These are phyloP conservation scores for Magnaporthales sp. DNA, from an alignment of 2,329 filamentous ascomycete genomes.

Conservation along the genomic window DNA sequence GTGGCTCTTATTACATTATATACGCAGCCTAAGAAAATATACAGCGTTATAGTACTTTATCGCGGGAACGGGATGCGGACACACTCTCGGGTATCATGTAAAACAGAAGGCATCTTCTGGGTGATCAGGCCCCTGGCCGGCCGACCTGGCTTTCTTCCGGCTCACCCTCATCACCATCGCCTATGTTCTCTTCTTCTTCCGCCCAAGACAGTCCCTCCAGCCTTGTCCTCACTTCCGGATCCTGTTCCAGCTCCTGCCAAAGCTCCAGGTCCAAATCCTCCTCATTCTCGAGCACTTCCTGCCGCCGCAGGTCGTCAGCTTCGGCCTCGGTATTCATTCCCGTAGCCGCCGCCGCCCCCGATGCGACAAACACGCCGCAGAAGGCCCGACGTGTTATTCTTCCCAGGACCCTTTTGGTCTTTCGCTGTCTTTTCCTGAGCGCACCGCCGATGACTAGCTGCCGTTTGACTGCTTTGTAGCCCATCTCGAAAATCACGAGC, in stretches of 20 bases:
- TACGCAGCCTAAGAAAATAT: neutral
- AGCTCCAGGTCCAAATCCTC: constrained; percentile 42
- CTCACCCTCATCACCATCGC: neutral
- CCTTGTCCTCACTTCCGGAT: constrained; percentile 32
- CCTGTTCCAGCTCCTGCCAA: constrained; percentile 51
- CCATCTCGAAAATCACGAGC: constrained; percentile 55
- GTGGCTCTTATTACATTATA: neutral
- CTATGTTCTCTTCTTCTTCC: constrained; percentile 15
- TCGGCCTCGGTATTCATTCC: constrained; percentile 16
- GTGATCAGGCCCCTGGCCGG: neutral
- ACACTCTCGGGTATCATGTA: neutral
- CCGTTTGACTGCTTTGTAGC: constrained; percentile 38
- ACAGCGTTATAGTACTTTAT: neutral
- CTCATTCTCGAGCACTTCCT: constrained; percentile 10
- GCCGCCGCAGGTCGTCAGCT: constrained; percentile 26
- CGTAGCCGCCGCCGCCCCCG: constrained; percentile 10
- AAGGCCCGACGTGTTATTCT: constrained; percentile 12
- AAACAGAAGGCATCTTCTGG: neutral
- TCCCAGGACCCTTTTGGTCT: neutral
- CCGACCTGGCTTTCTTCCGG: neutral
- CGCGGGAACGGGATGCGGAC: neutral
- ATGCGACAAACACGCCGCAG: neutral
- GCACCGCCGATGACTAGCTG: constrained; percentile 34
- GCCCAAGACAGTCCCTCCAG: constrained; percentile 31
- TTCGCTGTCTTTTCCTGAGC: constrained; percentile 24